These are phyloP conservation scores for Hydrangea macrophylla DNA, from an alignment of 148 eudicot genomes.

Conservation along the genomic window DNA sequence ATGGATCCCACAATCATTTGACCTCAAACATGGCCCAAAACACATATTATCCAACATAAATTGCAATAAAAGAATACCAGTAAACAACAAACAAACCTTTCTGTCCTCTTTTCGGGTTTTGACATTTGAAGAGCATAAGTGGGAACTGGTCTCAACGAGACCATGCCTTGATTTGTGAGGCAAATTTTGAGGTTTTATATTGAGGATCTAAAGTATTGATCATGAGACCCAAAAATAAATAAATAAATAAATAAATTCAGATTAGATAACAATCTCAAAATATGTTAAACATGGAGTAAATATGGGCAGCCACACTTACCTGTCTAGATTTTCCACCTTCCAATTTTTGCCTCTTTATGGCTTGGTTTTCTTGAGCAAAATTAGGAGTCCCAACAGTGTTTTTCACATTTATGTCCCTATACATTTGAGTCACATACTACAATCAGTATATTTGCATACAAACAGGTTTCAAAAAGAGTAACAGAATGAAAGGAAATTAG, in stretches of 20 bases:
- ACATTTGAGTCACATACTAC: background rate
- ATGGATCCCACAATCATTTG: too few species aligned
- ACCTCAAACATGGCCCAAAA: too few species aligned
- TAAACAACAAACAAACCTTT: constrained; percentile 51
- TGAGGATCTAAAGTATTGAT: constrained; percentile 58
- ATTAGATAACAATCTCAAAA: background rate
- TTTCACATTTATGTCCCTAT: constrained; percentile 43
- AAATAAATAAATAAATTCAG: background rate
- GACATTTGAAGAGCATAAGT: constrained; percentile 29
- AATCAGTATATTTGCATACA: constrained; percentile 1
- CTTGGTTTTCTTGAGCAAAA: constrained; percentile 83
- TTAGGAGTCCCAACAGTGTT: constrained; percentile 51
- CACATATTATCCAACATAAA: too few species aligned
- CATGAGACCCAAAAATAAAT: too few species aligned
- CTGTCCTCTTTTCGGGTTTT: constrained; percentile 58
- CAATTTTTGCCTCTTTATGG: constrained; percentile 86
- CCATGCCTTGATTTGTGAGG: constrained; percentile 74
- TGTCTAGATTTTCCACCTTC: constrained; percentile 76
- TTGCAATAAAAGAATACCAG: background rate
- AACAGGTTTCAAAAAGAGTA: background rate
- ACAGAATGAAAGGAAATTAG: background rate
- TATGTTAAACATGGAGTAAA: background rate
- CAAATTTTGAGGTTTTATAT: constrained; percentile 55
- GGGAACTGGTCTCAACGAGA: constrained; percentile 27
- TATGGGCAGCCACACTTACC: constrained; percentile 32